Evolutionary conservation across 2,329 filamentous ascomycete genomes (phyloP), one percentile per base, ranked within the genome.

Genomic region (Beauveria scarabaeidicola): DNA sequence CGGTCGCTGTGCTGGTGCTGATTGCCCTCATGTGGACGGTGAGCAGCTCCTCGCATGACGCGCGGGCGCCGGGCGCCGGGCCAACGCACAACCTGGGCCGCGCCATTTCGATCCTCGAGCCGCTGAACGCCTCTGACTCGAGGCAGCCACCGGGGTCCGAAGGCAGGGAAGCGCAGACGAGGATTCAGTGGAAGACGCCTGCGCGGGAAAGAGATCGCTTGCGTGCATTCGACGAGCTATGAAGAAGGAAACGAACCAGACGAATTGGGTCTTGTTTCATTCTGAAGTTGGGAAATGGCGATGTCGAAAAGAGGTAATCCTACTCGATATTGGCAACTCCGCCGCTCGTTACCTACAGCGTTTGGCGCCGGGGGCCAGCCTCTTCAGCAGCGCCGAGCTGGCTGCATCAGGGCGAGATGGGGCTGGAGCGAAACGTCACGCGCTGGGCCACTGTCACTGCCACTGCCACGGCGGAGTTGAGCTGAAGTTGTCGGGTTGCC

Each of bases 181-280:
- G 64, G 50, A 54, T 69, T 27, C 62, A 63, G n/a, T 64, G 66
- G 63, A 69, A 70, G 63, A 67, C 66, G 61, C 64, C 63, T 10
- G 58, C 43, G 25, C 65, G 67, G 32, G 67, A 68, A 40, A 72
- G 70, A 17, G 77, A 77, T 59, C 67, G 70, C 61, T 66, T 79
- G 46, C 72, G 73, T 58, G 70, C 69, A 19, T 77, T 81, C 67
- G 77, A 80, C 60, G 78, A 81, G 69, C 66, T 81, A 55, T 81
- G 67, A 73, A 17, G 21, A 50, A 52, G 8, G 19, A 38, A 8
- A 38, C 10, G 32, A 17, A 36, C 13, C 2, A n/a, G 21, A 52
- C 10, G 5, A 25, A 10, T 17, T 2, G 40, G 23, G 19, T 13
- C 38, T 6, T 21, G 5, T 5, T 23, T 17, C 9, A 52, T 11